Base-by-base conservation (phyloP, 2,329 filamentous ascomycete genomes). In the Macrophomina pseudophaseolina region DNA sequence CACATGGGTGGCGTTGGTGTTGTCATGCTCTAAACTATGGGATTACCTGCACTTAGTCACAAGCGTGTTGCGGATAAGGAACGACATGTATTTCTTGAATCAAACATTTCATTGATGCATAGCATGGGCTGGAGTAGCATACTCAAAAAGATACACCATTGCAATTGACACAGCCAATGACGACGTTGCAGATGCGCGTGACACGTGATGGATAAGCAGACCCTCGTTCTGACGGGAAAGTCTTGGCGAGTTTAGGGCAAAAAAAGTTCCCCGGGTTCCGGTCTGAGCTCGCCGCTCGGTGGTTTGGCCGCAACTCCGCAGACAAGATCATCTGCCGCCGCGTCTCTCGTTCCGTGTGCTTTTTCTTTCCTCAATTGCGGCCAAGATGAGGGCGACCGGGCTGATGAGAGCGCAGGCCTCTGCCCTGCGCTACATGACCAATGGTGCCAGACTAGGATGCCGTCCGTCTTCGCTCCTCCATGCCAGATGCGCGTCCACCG, bases 1-100 rank as follows among this genome's bases (percentile, higher is more conserved):
- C 86, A 87, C 69, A 87, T 93, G 75, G 95, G 94, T 72, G 94
- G 95, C 1, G 89, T 99, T 68, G 95, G 95, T 46, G 87, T 97
- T 74, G 92, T 97, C 30, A 93, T 97, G 89, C 82, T 91, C 73
- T 91, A 12, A 54, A 12, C 14, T 16, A 12, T 12, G 14, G 28
- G 18, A 16, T 16, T 9, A 14, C 0, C 12, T 32, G 18, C 4
- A 42, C 18, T 30, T 16, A 2, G 18, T n/a, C 0, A 4, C 12
- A 14, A 16, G 3, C 5, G 11, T 18, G 18, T 4, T n/a, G 35
- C n/a, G 33, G 52, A 30, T 18, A 28, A 11, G 33, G 33, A 16
- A 16, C 18, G 23, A 4, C 7, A 28, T 58, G 7, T 44, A 44
- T 32, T 32, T 23, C 16, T 48, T 49, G 5, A 9, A 23, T 12